phyloP scores from a whole-genome alignment of 352 stramenopile species.

The Hyaloperonospora brassicae region DNA sequence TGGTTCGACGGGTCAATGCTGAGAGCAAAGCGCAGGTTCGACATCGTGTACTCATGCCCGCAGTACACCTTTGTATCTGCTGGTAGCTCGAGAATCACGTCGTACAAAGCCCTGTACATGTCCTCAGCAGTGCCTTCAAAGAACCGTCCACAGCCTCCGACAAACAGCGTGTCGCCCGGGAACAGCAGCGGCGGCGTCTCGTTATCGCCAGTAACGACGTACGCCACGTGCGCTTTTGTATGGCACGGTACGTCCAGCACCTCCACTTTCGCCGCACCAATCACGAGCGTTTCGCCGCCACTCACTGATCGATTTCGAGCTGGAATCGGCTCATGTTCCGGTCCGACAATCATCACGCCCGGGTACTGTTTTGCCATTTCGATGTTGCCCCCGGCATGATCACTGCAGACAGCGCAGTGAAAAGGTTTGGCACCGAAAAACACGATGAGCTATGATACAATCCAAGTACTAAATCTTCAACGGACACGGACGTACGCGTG shows the following conservation, averaged over 20 bases:
- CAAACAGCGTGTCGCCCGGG: slow-evolving; percentile 83
- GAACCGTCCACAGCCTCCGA: slow-evolving; percentile 78
- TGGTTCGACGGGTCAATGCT: slow-evolving; percentile 90
- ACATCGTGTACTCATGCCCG: slow-evolving; percentile 90
- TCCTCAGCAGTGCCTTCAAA: slow-evolving; percentile 85
- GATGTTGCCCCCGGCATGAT: slow-evolving; percentile 75
- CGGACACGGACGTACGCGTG: slow-evolving; percentile 48
- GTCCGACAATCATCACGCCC: slow-evolving; percentile 55
- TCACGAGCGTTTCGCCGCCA: slow-evolving; percentile 75
- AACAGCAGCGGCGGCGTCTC: slow-evolving; percentile 77
- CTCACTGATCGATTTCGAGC: slow-evolving; percentile 53
- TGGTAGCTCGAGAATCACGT: slow-evolving; percentile 78
- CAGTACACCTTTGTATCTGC: slow-evolving; percentile 86
- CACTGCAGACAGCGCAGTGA: slow-evolving; percentile 24
- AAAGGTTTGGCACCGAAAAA: not conserved
- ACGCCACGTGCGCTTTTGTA: slow-evolving; percentile 78
- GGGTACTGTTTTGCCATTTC: slow-evolving; percentile 61
- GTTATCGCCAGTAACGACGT: slow-evolving; percentile 73
- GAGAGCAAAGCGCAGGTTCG: slow-evolving; percentile 90
- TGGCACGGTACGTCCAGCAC: slow-evolving; percentile 79
- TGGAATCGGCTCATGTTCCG: slow-evolving; percentile 67
- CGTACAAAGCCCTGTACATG: slow-evolving; percentile 84
- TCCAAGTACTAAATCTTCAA: too few relatives aligned
- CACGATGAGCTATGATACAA: too few relatives aligned
- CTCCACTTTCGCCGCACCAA: slow-evolving; percentile 66